These are phyloP conservation scores for Globisporangium alternatum DNA, from an alignment of 352 stramenopile genomes.

Conservation along the genomic window DNA sequence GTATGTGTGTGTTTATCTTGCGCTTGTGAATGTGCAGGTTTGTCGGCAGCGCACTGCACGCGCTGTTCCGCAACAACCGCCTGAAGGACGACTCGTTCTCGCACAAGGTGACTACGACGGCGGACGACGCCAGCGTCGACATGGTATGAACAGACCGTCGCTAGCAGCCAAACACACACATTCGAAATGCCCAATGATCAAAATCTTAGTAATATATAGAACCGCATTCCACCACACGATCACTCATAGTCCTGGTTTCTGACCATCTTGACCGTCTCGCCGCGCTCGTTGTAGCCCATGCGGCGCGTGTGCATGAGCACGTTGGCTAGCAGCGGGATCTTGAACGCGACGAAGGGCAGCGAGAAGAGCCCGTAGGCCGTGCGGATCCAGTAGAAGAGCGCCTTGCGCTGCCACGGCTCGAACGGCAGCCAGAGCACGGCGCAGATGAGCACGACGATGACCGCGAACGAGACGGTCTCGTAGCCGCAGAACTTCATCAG, in stretches of 20 bases:
- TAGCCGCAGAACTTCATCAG: slow-evolving; percentile 87
- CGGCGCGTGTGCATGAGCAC: slow-evolving; percentile 79
- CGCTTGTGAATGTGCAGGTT: slow-evolving; percentile 16
- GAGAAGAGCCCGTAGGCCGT: slow-evolving; percentile 83
- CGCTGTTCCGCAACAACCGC: slow-evolving; percentile 60
- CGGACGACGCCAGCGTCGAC: slow-evolving; percentile 25
- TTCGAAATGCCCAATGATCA: neutral
- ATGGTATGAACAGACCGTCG: slow-evolving; percentile 33
- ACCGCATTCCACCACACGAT: neutral
- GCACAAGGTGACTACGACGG: slow-evolving; percentile 19
- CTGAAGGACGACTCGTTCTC: slow-evolving; percentile 59
- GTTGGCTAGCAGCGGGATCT: slow-evolving; percentile 80
- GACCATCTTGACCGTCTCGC: slow-evolving; percentile 64
- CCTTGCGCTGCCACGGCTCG: slow-evolving; percentile 73
- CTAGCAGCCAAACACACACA: neutral
- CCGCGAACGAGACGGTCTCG: slow-evolving; percentile 75
- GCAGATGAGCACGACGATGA: slow-evolving; percentile 62
- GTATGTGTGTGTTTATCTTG: neutral
- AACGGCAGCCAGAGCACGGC: slow-evolving; percentile 69
- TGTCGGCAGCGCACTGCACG: slow-evolving; percentile 44
- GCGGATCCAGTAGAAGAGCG: slow-evolving; percentile 86
- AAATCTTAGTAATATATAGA: slow-evolving; percentile 15
- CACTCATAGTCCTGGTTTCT: slow-evolving; percentile 21
- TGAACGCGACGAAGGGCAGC: slow-evolving; percentile 87
- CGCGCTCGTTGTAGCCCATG: slow-evolving; percentile 84